A percentile compares a stretch with the other conserved stretches of the same genome.
phyloP scores from a whole-genome alignment of 192 early-diverging fungal species.

The Paraglomus occultum region DNA sequence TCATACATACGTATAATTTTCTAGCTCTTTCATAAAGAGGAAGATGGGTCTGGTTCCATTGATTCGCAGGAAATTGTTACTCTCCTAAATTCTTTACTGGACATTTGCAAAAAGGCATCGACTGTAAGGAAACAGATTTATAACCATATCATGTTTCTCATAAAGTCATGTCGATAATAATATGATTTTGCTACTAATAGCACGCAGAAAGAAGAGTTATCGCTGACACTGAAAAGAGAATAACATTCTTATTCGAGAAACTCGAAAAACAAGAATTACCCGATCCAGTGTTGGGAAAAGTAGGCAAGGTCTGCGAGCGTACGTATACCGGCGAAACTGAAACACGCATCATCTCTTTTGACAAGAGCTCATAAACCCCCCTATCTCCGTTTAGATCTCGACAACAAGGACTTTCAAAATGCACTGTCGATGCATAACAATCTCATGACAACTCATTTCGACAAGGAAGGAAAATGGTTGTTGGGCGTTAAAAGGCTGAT shows the following conservation, averaged over 20 bases:
- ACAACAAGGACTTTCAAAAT: constrained; percentile 35
- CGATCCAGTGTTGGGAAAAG: constrained; percentile 28
- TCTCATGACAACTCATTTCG: constrained; percentile 48
- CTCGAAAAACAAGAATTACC: constrained; percentile 38
- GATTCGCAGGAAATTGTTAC: constrained; percentile 15
- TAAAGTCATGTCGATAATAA: not conserved
- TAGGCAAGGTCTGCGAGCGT: constrained; percentile 42
- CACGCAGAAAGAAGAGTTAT: constrained; percentile 41
- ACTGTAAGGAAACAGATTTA: constrained; percentile 12
- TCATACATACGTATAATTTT: not conserved
- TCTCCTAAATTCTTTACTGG: constrained; percentile 4
- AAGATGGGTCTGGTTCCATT: constrained; percentile 2
- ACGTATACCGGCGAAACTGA: not conserved
- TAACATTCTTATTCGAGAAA: constrained; percentile 35
- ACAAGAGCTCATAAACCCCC: not conserved
- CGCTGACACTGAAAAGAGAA: constrained; percentile 39
- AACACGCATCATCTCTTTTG: not conserved
- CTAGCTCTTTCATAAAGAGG: constrained; percentile 30
- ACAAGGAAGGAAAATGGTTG: constrained; percentile 50
- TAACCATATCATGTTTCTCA: not conserved
- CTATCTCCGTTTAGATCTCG: constrained; percentile 34
- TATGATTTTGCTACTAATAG: constrained; percentile 15
- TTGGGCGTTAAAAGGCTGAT: constrained; percentile 50
- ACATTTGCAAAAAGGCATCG: not conserved
- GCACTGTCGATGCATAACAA: constrained; percentile 41